Conservation (phyloP, 495 filamentous ascomycete genomes). For the Trichoderma parareesei region DNA sequence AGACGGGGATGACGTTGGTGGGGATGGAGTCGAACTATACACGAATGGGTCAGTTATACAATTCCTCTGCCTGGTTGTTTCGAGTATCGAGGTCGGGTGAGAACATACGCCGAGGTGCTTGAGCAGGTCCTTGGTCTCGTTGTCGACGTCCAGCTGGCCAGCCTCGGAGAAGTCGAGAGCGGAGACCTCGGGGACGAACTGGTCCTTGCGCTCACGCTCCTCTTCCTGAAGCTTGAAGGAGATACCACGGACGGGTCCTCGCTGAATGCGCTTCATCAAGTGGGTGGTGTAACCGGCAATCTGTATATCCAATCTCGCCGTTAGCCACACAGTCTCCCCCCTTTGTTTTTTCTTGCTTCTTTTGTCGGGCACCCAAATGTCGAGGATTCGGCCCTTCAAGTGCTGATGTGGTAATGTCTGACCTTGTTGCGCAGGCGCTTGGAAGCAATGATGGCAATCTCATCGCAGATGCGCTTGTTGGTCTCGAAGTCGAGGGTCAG, state of each 20-base stretch:
- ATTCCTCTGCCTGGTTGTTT: background rate
- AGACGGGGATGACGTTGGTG: constrained; percentile 84
- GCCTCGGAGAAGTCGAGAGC: constrained; percentile 94
- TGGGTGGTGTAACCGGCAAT: constrained; percentile 98
- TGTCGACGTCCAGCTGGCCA: constrained; percentile 88
- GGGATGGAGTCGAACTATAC: constrained; percentile 90
- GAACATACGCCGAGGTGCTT: constrained; percentile 93
- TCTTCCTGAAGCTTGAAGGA: constrained; percentile 99
- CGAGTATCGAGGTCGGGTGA: background rate
- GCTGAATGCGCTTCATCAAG: constrained; percentile 97
- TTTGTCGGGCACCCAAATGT: background rate
- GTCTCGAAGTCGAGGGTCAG: constrained; percentile 99
- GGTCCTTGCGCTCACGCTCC: constrained; percentile 99
- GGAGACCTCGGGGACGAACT: constrained; percentile 98
- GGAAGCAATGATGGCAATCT: constrained; percentile 97
- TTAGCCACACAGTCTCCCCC: background rate
- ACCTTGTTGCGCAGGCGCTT: constrained; percentile 99
- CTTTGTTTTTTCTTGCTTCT: background rate
- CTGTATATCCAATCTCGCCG: constrained; percentile 33
- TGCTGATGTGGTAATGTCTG: background rate
- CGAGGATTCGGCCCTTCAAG: background rate
- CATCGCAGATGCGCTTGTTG: constrained; percentile 99
- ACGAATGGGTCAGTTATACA: constrained; percentile 17
- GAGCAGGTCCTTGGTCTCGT: constrained; percentile 95
- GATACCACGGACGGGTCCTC: constrained; percentile 97